Evolutionary conservation across 306 rosid genomes (phyloP).

Genomic region (Pachyrhizus erosus): DNA sequence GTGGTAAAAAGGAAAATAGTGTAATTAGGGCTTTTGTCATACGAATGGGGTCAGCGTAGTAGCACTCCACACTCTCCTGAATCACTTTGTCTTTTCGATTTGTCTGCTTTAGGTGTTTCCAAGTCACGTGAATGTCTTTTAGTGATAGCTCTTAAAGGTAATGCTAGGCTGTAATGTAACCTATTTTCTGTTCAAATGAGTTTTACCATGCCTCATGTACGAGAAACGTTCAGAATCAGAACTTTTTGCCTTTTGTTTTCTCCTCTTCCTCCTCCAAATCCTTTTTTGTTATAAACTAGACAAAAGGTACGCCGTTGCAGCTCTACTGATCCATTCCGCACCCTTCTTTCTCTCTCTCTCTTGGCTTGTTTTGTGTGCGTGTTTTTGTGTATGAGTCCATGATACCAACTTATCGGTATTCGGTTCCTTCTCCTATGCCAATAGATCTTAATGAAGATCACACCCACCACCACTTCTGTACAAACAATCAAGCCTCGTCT

Average conservation of each 20-base stretch:
- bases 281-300: conserved; percentile 28
- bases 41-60: conserved; percentile 62
- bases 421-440: conserved; percentile 48
- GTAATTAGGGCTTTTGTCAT: conserved; percentile 59
- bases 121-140: conserved; percentile 77
- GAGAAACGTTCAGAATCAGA: conserved; percentile 35
- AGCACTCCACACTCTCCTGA: conserved; percentile 63
- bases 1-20: conserved; percentile 16
- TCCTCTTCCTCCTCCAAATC: not conserved
- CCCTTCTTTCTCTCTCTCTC: not conserved
- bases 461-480: conserved; percentile 23
- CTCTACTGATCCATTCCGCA: not conserved
- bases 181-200: conserved; percentile 43
- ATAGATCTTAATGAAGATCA: conserved; percentile 62
- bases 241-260: conserved; percentile 32
- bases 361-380: conserved; percentile 13
- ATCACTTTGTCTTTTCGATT: conserved; percentile 57
- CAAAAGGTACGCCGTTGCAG: conserved; percentile 21
- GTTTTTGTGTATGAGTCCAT: conserved; percentile 32
- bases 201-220: not conserved
- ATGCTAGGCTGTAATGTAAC: not conserved
- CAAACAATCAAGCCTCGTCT: conserved; percentile 54
- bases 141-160: conserved; percentile 9
- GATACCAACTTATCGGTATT: conserved; percentile 54
- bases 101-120: conserved; percentile 53